A percentile compares a stretch with the other conserved stretches of the same genome.
Evolutionary conservation across 441 rosid genomes (phyloP).

Genomic region (Viola pubescens): DNA sequence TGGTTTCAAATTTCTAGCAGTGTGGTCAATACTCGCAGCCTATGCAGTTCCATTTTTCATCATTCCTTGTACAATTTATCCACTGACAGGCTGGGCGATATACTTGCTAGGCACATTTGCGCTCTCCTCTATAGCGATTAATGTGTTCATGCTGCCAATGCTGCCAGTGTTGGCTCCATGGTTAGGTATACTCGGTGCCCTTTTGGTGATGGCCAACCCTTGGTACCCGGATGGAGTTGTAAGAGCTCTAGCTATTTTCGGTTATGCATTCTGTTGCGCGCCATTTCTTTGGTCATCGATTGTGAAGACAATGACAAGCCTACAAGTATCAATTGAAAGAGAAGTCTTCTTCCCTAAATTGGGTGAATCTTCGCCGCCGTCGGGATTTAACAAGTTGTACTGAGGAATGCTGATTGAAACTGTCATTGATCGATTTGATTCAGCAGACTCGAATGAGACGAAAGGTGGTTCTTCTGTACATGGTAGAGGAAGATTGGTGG

Average conservation of each 20-base stretch:
- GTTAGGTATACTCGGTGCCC: slow-evolving; percentile 63
- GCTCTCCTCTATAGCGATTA: slow-evolving; percentile 51
- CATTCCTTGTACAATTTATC: slow-evolving; percentile 71
- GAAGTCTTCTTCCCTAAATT: slow-evolving; percentile 53
- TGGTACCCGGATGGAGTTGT: slow-evolving; percentile 63
- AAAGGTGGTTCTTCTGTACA: too few species aligned
- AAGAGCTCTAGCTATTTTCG: slow-evolving; percentile 63
- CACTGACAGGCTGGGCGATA: slow-evolving; percentile 65
- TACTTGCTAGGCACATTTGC: slow-evolving; percentile 66
- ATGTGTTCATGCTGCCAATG: slow-evolving; percentile 56
- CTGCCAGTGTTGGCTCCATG: slow-evolving; percentile 46
- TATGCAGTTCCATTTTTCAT: slow-evolving; percentile 63
- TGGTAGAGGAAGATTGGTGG: too few species aligned
- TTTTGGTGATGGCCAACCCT: slow-evolving; percentile 76
- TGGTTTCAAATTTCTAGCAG: slow-evolving; percentile 46
- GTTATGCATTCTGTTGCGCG: slow-evolving; percentile 66
- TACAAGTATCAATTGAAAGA: slow-evolving; percentile 61
- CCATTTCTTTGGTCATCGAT: slow-evolving; percentile 58
- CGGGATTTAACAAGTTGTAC: slow-evolving; percentile 48
- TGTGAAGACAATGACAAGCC: slow-evolving; percentile 44
- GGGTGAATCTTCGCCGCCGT: slow-evolving; percentile 43
- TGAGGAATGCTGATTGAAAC: slow-evolving; percentile 14
- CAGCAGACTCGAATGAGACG: too few species aligned
- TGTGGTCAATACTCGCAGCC: slow-evolving; percentile 62
- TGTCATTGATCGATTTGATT: too few species aligned